These are phyloP conservation scores for Pelargonium citronellum DNA, from an alignment of 441 rosid species.

Conservation along the genomic window DNA sequence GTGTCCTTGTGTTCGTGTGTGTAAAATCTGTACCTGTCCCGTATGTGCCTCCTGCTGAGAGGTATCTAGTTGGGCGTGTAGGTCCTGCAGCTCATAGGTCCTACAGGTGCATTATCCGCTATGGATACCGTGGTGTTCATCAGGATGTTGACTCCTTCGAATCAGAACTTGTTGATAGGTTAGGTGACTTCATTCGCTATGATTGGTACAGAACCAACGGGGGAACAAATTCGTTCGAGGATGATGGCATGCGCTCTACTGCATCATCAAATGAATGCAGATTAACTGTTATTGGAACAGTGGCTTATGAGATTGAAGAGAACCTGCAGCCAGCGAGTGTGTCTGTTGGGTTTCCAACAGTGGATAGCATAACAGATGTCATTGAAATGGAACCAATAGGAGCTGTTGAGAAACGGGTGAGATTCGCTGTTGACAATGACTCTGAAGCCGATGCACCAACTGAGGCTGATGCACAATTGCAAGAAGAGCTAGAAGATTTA, in stretches of 20 bases:
- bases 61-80: conserved; percentile 90
- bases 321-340: conserved; percentile 61
- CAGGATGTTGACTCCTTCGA: conserved; percentile 96
- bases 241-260: conserved; percentile 42
- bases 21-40: conserved; percentile 93
- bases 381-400: conserved; percentile 56
- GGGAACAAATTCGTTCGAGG: conserved; percentile 27
- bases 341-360: conserved; percentile 59
- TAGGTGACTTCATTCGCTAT: conserved; percentile 73
- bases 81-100: conserved; percentile 86
- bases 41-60: conserved; percentile 71
- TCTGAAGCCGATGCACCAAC: conserved; percentile 27
- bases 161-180: conserved; percentile 60
- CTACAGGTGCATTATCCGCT: conserved; percentile 85
- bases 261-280: conserved; percentile 64
- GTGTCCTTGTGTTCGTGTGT: conserved; percentile 78
- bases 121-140: conserved; percentile 97
- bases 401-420: conserved; percentile 43
- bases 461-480: conserved; percentile 33
- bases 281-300: conserved; percentile 74
- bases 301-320: conserved; percentile 52
- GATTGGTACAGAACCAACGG: conserved; percentile 49
- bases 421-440: conserved; percentile 60
- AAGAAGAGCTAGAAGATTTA: conserved; percentile 64
- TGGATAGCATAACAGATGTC: conserved; percentile 55